A percentile compares a stretch with the other conserved stretches of the same genome.
Conservation (phyloP, 257 asterid genomes). For the Euphrasia confusa region DNA sequence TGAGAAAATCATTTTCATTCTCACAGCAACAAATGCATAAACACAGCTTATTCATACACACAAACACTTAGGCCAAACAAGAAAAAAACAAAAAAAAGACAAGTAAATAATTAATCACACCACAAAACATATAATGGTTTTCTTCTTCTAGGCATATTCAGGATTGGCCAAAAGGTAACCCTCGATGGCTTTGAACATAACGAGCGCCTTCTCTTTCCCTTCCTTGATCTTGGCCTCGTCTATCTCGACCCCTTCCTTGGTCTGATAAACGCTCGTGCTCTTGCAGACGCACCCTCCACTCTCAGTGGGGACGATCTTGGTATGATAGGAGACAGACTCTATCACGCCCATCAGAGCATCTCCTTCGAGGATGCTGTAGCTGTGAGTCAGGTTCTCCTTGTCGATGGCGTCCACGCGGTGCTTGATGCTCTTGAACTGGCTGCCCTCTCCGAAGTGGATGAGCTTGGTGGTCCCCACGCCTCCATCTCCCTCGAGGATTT, state of each 20-base stretch:
- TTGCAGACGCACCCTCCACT: slow-evolving; percentile 15
- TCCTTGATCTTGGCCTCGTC: slow-evolving; percentile 30
- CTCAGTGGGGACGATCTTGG: slow-evolving; percentile 9
- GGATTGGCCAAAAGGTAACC: slow-evolving; percentile 28
- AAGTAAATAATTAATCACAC: no score
- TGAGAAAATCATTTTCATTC: no score
- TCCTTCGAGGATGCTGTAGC: slow-evolving; percentile 15
- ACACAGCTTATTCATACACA: no score
- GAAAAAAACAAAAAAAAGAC: no score
- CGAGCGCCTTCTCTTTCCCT: slow-evolving; percentile 23
- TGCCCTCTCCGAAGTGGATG: slow-evolving; percentile 15
- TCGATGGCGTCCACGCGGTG: slow-evolving; percentile 17
- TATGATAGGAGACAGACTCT: slow-evolving; percentile 13
- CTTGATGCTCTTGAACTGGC: slow-evolving; percentile 13
- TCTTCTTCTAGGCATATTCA: neutral
- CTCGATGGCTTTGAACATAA: slow-evolving; percentile 32
- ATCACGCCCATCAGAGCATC: slow-evolving; percentile 9
- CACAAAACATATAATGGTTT: no score
- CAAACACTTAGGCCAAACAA: no score
- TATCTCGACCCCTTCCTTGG: slow-evolving; percentile 24
- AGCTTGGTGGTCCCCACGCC: slow-evolving; percentile 10
- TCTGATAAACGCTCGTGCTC: neutral
- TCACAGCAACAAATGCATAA: no score
- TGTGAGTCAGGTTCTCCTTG: slow-evolving; percentile 4
- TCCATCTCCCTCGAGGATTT: slow-evolving; percentile 12